Evolutionary conservation across 139 green algal species (phyloP), one percentile per base, ranked within the genome.

Genomic region (Edaphochlamys debaryana): DNA sequence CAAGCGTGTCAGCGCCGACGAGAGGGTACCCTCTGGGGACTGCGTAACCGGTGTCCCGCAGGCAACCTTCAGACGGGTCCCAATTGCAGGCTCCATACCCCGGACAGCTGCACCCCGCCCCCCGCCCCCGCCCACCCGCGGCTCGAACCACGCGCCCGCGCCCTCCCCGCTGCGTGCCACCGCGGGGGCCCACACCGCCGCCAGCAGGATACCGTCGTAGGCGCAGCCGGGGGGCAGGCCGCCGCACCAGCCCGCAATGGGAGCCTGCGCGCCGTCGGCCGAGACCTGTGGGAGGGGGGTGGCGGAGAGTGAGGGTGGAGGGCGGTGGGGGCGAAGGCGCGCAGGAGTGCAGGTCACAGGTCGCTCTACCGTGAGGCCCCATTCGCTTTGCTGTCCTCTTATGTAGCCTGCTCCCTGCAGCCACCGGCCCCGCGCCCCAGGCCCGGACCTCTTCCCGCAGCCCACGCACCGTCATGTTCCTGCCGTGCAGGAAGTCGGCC

Each of bases 161-260:
- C 30, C 19, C 34, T 5, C 19, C 13, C 64, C 64, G 34, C 29
- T 17, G 34, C 34, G 34, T 6, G 64, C 64, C 64, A 42, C 64
- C 5, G 36, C 30, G 64, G 17, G 42, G 64, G 34, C 42, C 64
- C 64, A 69, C 27, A 69, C 36, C 13, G 34, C 11, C 17, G 36
- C 17, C 34, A 69, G 64, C 64, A 27, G 42, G 64, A 69, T 69
- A 34, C 64, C 64, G 64, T 69, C 64, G 36, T 69, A 69, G 34
- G 32, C 27, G 64, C 64, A 69, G 64, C 64, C 64, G 1, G 64
- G 36, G 20, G 64, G 64, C 34, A 69, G 42, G 64, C 20, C 36
- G 34, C 42, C 64, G 64, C 64, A 69, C 64, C 64, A 69, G 34
- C 64, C 64, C 17, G 34, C 17, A 17, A 69, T 69, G 64, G 64